Conservation (phyloP, 164 flowering plant species). For the Pachysandra terminalis region DNA sequence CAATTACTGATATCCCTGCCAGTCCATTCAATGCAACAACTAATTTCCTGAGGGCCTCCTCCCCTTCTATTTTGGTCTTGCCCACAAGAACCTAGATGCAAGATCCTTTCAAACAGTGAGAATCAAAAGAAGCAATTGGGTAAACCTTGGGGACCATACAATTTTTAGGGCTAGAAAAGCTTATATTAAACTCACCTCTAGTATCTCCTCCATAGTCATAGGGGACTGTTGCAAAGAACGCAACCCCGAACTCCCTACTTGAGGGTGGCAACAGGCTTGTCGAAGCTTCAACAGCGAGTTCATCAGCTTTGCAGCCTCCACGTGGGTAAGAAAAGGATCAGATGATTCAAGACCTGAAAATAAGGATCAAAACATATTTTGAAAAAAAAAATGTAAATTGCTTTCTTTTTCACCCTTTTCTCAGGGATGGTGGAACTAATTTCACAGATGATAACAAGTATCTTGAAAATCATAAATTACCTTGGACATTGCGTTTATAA, state of each 20-base stretch:
- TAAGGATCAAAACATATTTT: constrained; percentile 1
- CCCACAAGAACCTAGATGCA: constrained; percentile 67
- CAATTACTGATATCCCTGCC: constrained; percentile 79
- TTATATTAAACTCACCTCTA: constrained; percentile 44
- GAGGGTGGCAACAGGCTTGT: constrained; percentile 99
- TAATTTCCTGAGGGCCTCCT: constrained; percentile 80
- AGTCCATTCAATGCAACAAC: constrained; percentile 88
- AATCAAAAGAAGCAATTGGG: constrained; percentile 10
- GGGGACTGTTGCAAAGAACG: constrained; percentile 91
- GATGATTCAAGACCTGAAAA: constrained; percentile 39
- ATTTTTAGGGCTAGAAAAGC: not conserved
- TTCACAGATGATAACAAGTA: not conserved
- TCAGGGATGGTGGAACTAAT: not conserved
- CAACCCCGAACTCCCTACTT: constrained; percentile 94
- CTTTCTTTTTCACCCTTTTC: not conserved
- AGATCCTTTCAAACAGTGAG: constrained; percentile 8
- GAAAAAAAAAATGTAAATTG: not conserved
- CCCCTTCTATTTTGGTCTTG: constrained; percentile 88
- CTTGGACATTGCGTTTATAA: constrained; percentile 38
- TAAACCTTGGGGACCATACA: not conserved
- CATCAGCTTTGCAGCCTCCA: constrained; percentile 78
- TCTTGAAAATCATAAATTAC: constrained; percentile 26
- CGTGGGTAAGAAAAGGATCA: constrained; percentile 53
- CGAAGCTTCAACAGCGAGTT: constrained; percentile 94
- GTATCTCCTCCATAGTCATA: constrained; percentile 94